These are phyloP conservation scores for Dioscorea alata DNA, from an alignment of 106 monocot species.

Conservation along the genomic window DNA sequence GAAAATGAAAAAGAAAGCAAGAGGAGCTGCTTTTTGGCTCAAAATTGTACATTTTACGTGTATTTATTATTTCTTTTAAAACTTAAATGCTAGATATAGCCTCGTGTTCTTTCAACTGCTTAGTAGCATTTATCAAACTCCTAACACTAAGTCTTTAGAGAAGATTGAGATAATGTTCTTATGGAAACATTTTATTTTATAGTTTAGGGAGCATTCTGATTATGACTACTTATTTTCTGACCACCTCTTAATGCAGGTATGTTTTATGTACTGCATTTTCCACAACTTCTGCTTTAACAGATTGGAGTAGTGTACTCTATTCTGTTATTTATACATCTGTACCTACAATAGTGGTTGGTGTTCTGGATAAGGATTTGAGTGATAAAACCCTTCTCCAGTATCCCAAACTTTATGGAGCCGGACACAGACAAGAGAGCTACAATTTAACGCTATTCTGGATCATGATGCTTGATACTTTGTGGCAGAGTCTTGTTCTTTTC, in stretches of 20 bases:
- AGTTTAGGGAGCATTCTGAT: too few species aligned
- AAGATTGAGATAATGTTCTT: too few species aligned
- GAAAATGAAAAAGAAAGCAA: too few species aligned
- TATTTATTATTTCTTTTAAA: too few species aligned
- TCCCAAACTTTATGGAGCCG: constrained; percentile 84
- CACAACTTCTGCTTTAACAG: constrained; percentile 84
- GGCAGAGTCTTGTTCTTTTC: constrained; percentile 98
- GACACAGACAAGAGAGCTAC: constrained; percentile 89
- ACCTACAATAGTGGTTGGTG: constrained; percentile 85
- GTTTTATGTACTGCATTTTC: constrained; percentile 86
- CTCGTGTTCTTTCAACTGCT: too few species aligned
- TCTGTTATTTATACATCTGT: constrained; percentile 94
- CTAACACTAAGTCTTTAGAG: too few species aligned
- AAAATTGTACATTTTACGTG: too few species aligned
- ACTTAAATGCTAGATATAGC: too few species aligned
- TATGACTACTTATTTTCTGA: neutral
- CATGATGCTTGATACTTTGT: constrained; percentile 89
- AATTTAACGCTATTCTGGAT: constrained; percentile 89
- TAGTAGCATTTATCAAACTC: too few species aligned
- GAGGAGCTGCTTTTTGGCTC: too few species aligned
- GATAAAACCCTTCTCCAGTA: constrained; percentile 74
- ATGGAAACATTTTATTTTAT: too few species aligned
- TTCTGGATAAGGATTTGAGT: constrained; percentile 89
- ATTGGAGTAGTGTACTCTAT: constrained; percentile 98
- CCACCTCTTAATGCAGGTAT: constrained; percentile 42